phyloP scores from a whole-genome alignment of 2,329 filamentous ascomycete genomes.

The Aspergillus neotritici region DNA sequence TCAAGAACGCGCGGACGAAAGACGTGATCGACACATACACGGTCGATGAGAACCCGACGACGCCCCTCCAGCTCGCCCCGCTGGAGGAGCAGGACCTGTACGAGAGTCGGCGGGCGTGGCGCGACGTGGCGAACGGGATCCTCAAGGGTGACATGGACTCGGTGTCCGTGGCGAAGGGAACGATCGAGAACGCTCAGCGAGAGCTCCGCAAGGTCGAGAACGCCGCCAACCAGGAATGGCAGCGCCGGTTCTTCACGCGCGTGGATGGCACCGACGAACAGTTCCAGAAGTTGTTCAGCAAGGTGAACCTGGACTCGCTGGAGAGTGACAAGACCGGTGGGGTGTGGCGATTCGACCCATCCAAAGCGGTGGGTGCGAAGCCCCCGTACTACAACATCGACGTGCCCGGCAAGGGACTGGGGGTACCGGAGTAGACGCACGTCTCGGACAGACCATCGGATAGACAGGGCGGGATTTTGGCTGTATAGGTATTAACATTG shows the following conservation, averaged over 20 bases:
- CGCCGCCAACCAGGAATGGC: slow-evolving; percentile 70
- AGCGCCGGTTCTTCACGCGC: slow-evolving; percentile 70
- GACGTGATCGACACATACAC: slow-evolving; percentile 55
- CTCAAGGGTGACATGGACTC: slow-evolving; percentile 76
- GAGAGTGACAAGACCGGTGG: slow-evolving; percentile 64
- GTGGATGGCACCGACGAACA: slow-evolving; percentile 32
- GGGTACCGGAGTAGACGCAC: slow-evolving; percentile 16
- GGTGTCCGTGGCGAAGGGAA: slow-evolving; percentile 71
- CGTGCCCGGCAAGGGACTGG: slow-evolving; percentile 31
- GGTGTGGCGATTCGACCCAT: slow-evolving; percentile 62
- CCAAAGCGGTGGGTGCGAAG: slow-evolving; percentile 43
- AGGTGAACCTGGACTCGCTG: slow-evolving; percentile 38
- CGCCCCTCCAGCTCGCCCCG: slow-evolving; percentile 64
- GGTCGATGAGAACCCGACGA: slow-evolving; percentile 53
- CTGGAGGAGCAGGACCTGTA: slow-evolving; percentile 77
- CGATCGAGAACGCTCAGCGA: slow-evolving; percentile 85
- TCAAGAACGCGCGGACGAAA: slow-evolving; percentile 61
- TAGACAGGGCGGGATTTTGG: too few species aligned
- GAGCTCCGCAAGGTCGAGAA: slow-evolving; percentile 68
- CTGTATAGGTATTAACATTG: too few species aligned
- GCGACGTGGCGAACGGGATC: slow-evolving; percentile 76
- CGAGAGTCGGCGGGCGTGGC: slow-evolving; percentile 84
- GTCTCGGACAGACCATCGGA: neutral
- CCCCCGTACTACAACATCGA: slow-evolving; percentile 41
- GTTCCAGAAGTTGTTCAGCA: slow-evolving; percentile 41